phyloP scores from a whole-genome alignment of 1,284 basidiomycete genomes.

The Rugiboletus extremiorientalis region DNA sequence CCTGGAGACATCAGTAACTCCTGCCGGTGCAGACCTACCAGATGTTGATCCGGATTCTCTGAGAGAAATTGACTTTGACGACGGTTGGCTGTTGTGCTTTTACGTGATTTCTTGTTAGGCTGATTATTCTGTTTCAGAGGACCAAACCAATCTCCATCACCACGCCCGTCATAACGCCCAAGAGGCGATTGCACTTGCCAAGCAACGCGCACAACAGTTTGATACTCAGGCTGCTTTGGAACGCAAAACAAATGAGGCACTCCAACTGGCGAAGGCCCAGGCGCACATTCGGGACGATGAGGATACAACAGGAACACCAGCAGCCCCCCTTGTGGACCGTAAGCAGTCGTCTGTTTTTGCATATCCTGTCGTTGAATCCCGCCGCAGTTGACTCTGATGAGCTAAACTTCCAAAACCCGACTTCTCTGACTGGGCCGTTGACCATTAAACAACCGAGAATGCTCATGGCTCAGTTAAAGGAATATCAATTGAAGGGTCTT shows the following conservation, averaged over 20 bases:
- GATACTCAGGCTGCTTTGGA: constrained; percentile 81
- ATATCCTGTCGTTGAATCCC: constrained; percentile 1
- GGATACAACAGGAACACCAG: constrained; percentile 33
- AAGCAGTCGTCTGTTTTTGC: constrained; percentile 31
- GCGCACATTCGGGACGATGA: constrained; percentile 53
- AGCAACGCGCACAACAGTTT: constrained; percentile 81
- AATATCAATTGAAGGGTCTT: constrained; percentile 97
- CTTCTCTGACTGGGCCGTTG: constrained; percentile 85
- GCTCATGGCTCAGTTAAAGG: constrained; percentile 96
- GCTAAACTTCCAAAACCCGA: constrained; percentile 99
- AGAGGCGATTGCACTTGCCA: constrained; percentile 83
- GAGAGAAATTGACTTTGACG: constrained; percentile 91
- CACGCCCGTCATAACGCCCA: constrained; percentile 92
- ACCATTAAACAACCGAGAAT: constrained; percentile 93
- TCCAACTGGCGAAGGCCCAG: constrained; percentile 67
- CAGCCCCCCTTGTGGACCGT: constrained; percentile 64
- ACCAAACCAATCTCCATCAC: constrained; percentile 85
- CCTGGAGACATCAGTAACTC: constrained; percentile 40
- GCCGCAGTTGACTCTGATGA: constrained; percentile 88
- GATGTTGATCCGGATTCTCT: constrained; percentile 55
- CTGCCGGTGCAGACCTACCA: constrained; percentile 60
- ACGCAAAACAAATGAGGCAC: constrained; percentile 76
- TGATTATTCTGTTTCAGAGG: constrained; percentile 47
- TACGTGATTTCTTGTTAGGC: background rate
- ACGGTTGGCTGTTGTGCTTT: constrained; percentile 54